phyloP scores from a whole-genome alignment of 1,139 yeast species.

The Hansenula lynferdii region DNA sequence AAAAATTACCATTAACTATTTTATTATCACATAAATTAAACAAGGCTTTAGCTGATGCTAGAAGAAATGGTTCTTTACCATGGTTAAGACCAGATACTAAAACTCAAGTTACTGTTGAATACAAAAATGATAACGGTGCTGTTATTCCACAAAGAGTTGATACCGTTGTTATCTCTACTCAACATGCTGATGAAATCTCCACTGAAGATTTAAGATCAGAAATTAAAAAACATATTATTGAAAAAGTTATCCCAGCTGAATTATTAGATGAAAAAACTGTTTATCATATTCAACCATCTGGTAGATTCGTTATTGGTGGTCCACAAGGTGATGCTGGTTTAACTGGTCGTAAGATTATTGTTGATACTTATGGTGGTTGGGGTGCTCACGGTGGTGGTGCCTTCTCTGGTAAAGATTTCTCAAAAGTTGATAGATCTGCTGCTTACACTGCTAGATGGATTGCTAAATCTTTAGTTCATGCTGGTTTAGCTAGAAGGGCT shows the following conservation, averaged over 20 bases:
- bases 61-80: constrained; percentile 89
- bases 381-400: constrained; percentile 99
- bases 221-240: constrained; percentile 73
- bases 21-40: constrained; percentile 94
- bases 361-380: constrained; percentile 99
- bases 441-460: constrained; percentile 99
- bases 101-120: constrained; percentile 98
- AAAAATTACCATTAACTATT: constrained; percentile 92
- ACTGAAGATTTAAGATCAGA: constrained; percentile 86
- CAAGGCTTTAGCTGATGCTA: constrained; percentile 94
- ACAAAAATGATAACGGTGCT: constrained; percentile 91
- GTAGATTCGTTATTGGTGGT: constrained; percentile 99
- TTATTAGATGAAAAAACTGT: constrained; percentile 91
- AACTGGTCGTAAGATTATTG: constrained; percentile 99
- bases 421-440: constrained; percentile 99
- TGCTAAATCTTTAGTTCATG: constrained; percentile 93
- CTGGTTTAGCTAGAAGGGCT: constrained; percentile 96
- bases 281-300: constrained; percentile 99
- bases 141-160: constrained; percentile 94
- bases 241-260: constrained; percentile 88
- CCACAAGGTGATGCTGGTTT: constrained; percentile 99
- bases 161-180: constrained; percentile 96
- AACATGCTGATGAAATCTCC: constrained; percentile 93
- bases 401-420: constrained; percentile 99
- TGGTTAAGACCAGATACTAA: constrained; percentile 99